Evolutionary conservation across 805 yeast genomes (phyloP).

Genomic region (Ogataea minuta): DNA sequence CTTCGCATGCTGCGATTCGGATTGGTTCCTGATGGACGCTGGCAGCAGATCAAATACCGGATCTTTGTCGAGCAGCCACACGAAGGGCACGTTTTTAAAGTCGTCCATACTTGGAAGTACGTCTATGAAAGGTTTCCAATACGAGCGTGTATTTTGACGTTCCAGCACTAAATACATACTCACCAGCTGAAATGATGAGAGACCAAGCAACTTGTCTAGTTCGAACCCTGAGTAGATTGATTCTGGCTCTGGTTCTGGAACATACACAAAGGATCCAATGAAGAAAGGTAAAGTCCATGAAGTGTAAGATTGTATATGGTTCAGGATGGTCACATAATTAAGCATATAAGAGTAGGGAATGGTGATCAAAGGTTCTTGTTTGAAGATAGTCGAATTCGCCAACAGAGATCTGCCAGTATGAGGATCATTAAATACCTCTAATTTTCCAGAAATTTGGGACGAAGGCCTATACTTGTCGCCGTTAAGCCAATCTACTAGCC

Average conservation of each 20-base stretch:
- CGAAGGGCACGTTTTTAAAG: conserved; percentile 56
- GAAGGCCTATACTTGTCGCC: conserved; percentile 9
- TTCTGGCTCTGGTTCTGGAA: conserved; percentile 22
- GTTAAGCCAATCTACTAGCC: conserved; percentile 35
- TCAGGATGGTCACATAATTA: conserved; percentile 53
- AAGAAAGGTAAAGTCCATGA: conserved; percentile 22
- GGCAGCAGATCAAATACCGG: conserved; percentile 44
- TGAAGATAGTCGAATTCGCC: conserved; percentile 37
- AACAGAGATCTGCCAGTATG: conserved; percentile 66
- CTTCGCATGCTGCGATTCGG: conserved; percentile 40
- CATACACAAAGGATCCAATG: conserved; percentile 19
- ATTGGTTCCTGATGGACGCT: conserved; percentile 37
- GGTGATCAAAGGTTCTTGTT: conserved; percentile 46
- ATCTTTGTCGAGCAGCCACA: conserved; percentile 47
- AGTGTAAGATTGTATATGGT: conserved; percentile 40
- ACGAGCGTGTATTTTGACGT: conserved; percentile 40
- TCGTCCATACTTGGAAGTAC: conserved; percentile 60
- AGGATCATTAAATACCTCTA: conserved; percentile 41
- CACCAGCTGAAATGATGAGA: conserved; percentile 62
- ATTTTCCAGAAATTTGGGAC: conserved; percentile 37
- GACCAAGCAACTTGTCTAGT: conserved; percentile 35
- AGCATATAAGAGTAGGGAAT: conserved; percentile 59
- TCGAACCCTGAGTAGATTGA: conserved; percentile 18
- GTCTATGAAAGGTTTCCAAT: conserved; percentile 68
- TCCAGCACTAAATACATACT: conserved; percentile 51